Conservation (phyloP, 768 basidiomycete genomes). For the Dioszegia aurantiaca region DNA sequence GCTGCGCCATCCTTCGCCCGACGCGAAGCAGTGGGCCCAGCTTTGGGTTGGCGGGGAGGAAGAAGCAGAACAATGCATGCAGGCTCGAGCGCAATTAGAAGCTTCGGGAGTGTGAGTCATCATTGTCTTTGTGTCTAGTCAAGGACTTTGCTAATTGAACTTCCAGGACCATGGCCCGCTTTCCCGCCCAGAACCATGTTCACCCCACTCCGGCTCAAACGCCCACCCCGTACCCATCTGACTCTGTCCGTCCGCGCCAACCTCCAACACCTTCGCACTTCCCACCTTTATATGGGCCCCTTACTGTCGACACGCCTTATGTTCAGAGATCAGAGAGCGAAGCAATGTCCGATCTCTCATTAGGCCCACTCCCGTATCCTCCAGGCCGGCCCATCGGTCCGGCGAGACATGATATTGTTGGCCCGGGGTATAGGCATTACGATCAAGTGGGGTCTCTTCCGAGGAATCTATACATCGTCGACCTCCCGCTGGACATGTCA, state of each 20-base stretch:
- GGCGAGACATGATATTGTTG: background rate
- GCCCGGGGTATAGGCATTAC: conserved; percentile 11
- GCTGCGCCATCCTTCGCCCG: conserved; percentile 23
- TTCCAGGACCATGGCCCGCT: background rate
- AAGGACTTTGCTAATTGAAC: no score
- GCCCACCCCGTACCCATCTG: background rate
- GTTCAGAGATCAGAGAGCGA: no score
- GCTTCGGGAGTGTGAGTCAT: conserved; percentile 8
- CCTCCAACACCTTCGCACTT: no score
- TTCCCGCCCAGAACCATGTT: background rate
- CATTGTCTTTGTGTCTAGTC: background rate
- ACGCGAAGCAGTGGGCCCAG: conserved; percentile 35
- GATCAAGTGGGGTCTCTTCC: conserved; percentile 29
- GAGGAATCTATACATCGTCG: conserved; percentile 41
- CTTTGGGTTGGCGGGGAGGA: conserved; percentile 28
- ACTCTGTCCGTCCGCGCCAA: no score
- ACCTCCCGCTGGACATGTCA: conserved; percentile 34
- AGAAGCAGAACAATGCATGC: conserved; percentile 20
- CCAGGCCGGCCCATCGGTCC: background rate
- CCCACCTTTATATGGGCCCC: no score
- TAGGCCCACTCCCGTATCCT: background rate
- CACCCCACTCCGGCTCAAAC: background rate
- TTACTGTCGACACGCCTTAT: no score
- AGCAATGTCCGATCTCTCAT: no score
- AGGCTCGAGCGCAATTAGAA: conserved; percentile 3